These are phyloP conservation scores for Athelia psychrophila DNA, from an alignment of 1,284 basidiomycete genomes.

Conservation along the genomic window DNA sequence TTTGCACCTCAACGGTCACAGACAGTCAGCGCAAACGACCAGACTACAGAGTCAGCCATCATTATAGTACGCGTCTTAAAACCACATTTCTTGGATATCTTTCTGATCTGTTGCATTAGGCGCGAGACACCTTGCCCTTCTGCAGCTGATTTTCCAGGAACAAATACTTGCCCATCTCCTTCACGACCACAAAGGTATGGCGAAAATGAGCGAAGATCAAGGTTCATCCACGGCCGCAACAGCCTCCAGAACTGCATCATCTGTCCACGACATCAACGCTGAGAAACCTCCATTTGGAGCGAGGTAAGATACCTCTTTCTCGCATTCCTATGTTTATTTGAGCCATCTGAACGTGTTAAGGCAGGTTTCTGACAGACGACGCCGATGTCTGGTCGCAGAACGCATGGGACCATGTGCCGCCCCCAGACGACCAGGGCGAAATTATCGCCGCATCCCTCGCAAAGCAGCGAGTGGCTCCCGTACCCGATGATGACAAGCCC, in stretches of 20 bases:
- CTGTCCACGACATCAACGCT: conserved; percentile 55
- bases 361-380: conserved; percentile 61
- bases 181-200: no score
- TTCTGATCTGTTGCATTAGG: no score
- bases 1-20: no score
- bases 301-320: conserved; percentile 35
- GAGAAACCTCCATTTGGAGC: conserved; percentile 72
- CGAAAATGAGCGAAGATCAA: background rate
- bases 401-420: conserved; percentile 88
- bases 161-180: no score
- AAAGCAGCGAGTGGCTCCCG: conserved; percentile 66
- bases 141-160: no score
- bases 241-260: conserved; percentile 40
- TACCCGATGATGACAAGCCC: conserved; percentile 60
- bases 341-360: background rate
- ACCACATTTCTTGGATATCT: no score
- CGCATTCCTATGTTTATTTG: background rate
- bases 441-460: conserved; percentile 66
- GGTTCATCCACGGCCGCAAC: background rate
- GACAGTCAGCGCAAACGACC: no score
- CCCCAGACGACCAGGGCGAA: conserved; percentile 75
- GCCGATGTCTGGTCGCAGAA: conserved; percentile 73
- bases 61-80: no score
- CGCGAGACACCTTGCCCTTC: no score
- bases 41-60: no score